These are phyloP conservation scores for Daldinia childiae DNA, from an alignment of 495 filamentous ascomycete genomes.

Conservation along the genomic window DNA sequence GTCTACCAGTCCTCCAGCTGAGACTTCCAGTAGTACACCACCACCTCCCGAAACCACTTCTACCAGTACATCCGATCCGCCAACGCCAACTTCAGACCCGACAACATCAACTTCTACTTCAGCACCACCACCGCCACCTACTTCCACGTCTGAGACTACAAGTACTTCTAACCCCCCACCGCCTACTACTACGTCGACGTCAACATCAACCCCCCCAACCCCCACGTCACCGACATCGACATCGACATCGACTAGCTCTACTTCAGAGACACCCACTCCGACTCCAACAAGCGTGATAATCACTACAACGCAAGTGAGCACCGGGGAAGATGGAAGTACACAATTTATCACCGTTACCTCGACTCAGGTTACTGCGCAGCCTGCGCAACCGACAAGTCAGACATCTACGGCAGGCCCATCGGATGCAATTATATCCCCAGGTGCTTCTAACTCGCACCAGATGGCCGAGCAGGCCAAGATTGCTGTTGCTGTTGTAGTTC, in stretches of 20 bases:
- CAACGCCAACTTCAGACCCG: slow-evolving; percentile 20
- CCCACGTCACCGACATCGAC: slow-evolving; percentile 16
- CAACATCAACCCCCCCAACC: slow-evolving; percentile 16
- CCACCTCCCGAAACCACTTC: slow-evolving; percentile 28
- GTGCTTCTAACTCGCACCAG: slow-evolving; percentile 48
- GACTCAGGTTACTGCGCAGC: slow-evolving; percentile 29
- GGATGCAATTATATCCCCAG: slow-evolving; percentile 46
- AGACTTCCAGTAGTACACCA: slow-evolving; percentile 14
- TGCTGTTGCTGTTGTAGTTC: slow-evolving; percentile 92
- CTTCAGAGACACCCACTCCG: slow-evolving; percentile 27
- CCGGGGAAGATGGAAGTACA: slow-evolving; percentile 34
- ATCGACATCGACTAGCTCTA: slow-evolving; percentile 38
- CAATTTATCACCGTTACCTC: slow-evolving; percentile 41
- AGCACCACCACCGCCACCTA: background rate
- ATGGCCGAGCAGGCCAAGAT: slow-evolving; percentile 74
- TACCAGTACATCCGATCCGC: slow-evolving; percentile 38
- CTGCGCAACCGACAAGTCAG: slow-evolving; percentile 25
- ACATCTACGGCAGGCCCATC: slow-evolving; percentile 42
- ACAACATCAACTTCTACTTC: slow-evolving; percentile 20
- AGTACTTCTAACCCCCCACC: slow-evolving; percentile 22
- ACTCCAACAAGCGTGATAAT: slow-evolving; percentile 30
- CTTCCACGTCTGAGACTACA: slow-evolving; percentile 9
- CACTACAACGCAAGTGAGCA: slow-evolving; percentile 41
- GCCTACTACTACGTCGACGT: slow-evolving; percentile 41
- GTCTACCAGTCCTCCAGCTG: slow-evolving; percentile 37